Base-by-base conservation (phyloP, 192 early-diverging fungal species). In the Cladochytrium replicatum region DNA sequence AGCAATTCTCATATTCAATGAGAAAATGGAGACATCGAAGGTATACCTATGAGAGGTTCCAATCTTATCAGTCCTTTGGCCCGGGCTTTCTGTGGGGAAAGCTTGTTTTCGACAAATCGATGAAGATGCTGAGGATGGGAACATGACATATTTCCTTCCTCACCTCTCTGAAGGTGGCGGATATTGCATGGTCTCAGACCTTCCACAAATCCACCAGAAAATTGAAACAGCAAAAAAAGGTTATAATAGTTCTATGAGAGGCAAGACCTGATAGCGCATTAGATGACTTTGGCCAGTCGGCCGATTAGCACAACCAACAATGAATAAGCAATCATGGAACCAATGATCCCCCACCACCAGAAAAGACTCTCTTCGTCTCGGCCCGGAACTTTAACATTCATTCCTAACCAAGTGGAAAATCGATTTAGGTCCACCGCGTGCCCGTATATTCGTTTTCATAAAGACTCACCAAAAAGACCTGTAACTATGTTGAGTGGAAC, bases 401-500 rank as follows among this genome's bases (percentile, higher is more conserved):
- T 72, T 2, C 70, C 70, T 50, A 53, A 73, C 28, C 68, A 43
- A 1, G 66, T 66, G n/a, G n/a, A n/a, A n/a, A n/a, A n/a, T n/a
- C n/a, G n/a, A n/a, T n/a, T n/a, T n/a, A n/a, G n/a, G n/a, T n/a
- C n/a, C n/a, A n/a, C n/a, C n/a, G n/a, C n/a, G n/a, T n/a, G n/a
- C n/a, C n/a, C n/a, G n/a, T n/a, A n/a, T n/a, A n/a, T n/a, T n/a
- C n/a, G n/a, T n/a, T n/a, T n/a, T n/a, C n/a, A n/a, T n/a, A n/a
- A n/a, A n/a, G n/a, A n/a, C n/a, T 27, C 25, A 39, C 41, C 55
- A 57, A 57, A 41, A 43, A 30, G 15, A 61, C 88, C 90, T 0
- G 93, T 91, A 23, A 94, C 73, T 46, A 97, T 61, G 50, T 92
- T 92, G 49, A 96, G 61, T 9, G 94, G 94, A 22, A 98, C 75